These are phyloP conservation scores for Leccinum griseonigrum DNA, from an alignment of 1,284 basidiomycete genomes.

Conservation along the genomic window DNA sequence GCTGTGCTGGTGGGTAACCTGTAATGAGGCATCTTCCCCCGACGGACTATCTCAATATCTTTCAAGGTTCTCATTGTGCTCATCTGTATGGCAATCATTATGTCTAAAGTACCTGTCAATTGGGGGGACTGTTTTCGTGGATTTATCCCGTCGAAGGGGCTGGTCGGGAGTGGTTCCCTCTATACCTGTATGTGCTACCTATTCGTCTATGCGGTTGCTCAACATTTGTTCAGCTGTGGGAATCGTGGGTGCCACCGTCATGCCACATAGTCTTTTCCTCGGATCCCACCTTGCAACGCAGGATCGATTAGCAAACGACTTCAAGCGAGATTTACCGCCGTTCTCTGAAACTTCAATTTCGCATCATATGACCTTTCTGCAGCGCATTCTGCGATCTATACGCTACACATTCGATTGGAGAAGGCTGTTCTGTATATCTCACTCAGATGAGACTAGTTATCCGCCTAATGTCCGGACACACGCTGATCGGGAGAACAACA, in stretches of 20 bases:
- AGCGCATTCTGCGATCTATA: slow-evolving; percentile 11
- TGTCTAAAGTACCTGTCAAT: slow-evolving; percentile 69
- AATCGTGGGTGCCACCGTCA: slow-evolving; percentile 81
- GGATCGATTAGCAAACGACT: slow-evolving; percentile 50
- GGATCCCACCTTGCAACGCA: slow-evolving; percentile 85
- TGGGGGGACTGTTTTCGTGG: slow-evolving; percentile 86
- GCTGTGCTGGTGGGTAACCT: slow-evolving; percentile 47
- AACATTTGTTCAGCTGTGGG: slow-evolving; percentile 62
- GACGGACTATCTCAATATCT: neutral
- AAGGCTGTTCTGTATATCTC: slow-evolving; percentile 21
- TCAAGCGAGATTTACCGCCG: slow-evolving; percentile 12
- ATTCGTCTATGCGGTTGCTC: neutral
- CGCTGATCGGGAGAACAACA: slow-evolving; percentile 61
- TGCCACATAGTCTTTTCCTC: slow-evolving; percentile 91
- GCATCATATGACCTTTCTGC: slow-evolving; percentile 2
- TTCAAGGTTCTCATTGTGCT: slow-evolving; percentile 75
- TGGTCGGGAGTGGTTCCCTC: slow-evolving; percentile 63
- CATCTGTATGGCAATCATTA: slow-evolving; percentile 79
- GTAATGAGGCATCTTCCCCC: neutral
- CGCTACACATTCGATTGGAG: slow-evolving; percentile 16
- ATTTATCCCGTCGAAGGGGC: slow-evolving; percentile 72
- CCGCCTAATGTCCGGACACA: slow-evolving; percentile 39
- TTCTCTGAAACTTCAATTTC: slow-evolving; percentile 1
- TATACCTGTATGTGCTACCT: slow-evolving; percentile 64
- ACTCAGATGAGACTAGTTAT: slow-evolving; percentile 19